Base-by-base conservation (phyloP, 2,329 filamentous ascomycete species). In the Arthrobotrys entomopaga region DNA sequence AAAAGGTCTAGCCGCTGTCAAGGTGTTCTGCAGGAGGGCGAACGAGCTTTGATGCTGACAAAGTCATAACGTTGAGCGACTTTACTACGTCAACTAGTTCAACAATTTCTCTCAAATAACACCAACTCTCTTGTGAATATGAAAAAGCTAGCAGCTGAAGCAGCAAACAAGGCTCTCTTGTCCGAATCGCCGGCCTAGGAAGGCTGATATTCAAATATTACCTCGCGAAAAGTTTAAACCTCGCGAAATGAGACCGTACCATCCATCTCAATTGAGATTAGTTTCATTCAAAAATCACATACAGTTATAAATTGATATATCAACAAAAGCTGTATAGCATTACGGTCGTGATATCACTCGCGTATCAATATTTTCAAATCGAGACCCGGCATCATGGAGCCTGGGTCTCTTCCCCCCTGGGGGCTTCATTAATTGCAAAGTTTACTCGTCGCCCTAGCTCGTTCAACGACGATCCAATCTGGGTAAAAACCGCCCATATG, bases 381-480 rank as follows among this genome's bases (percentile, higher is more conserved):
- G 58, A 70, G 65, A 63, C 58, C 65, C 65, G 52, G 46, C 40
- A 26, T 57, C 65, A 40, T 58, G 65, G 65, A 70, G 58, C 42
- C 53, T 49, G 22, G 15, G 58, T 54, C 52, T 15, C 6, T n/a
- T 5, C 13, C 16, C 49, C 42, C n/a, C n/a, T n/a, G n/a, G 52
- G 40, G 42, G 49, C 63, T 40, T 20, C 42, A 24, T 65, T 58
- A 22, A 26, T 26, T 59, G 16, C 13, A 22, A 50, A 50, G 20
- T 50, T 22, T 19, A 50, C 58, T 16, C 46, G 26, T 34, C 29
- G 6, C 29, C 10, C 10, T 34, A 50, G 40, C 43, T 52, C 50
- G 40, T 52, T 52, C 50, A 70, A 63, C 58, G 50, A 26, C 58
- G 65, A 70, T 70, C 65, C 57, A 70, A 70, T 70, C 34, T 61